Percentiles rank a stretch among this genome's conserved stretches.
These are phyloP conservation scores for Phytopythium delawarense DNA, from an alignment of 352 stramenopile species.

Conservation along the genomic window DNA sequence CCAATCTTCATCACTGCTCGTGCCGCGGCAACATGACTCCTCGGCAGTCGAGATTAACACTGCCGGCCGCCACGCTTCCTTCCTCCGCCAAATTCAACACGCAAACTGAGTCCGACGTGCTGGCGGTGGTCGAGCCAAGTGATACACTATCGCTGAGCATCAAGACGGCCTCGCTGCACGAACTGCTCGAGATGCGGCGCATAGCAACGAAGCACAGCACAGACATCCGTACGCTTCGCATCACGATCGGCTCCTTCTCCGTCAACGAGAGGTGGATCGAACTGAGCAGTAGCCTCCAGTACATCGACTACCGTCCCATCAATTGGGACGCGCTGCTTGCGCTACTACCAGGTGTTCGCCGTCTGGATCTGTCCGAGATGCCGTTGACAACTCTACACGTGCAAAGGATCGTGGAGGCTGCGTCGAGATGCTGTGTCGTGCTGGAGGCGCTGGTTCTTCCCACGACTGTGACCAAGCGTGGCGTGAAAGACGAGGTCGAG, in stretches of 20 bases:
- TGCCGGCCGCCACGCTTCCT: too few species aligned
- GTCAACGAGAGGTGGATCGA: background rate
- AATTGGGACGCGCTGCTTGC: background rate
- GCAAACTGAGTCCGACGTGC: background rate
- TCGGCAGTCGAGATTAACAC: too few species aligned
- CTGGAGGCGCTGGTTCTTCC: background rate
- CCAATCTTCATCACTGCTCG: too few species aligned
- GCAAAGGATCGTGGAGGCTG: background rate
- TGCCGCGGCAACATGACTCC: too few species aligned
- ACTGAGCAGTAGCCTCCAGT: background rate
- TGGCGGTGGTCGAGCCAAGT: background rate
- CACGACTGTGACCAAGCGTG: background rate
- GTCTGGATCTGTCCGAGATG: background rate
- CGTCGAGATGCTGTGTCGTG: background rate
- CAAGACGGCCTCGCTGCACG: background rate
- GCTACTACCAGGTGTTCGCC: background rate
- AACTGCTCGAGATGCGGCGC: background rate
- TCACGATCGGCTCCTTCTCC: background rate
- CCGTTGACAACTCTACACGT: background rate
- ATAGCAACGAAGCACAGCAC: background rate
- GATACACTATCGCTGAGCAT: background rate
- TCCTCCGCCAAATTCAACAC: background rate
- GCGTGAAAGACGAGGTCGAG: background rate
- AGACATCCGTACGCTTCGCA: background rate
- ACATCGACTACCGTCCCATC: background rate